Conservation (phyloP, 257 asterid genomes). For the Eustoma russellianum region DNA sequence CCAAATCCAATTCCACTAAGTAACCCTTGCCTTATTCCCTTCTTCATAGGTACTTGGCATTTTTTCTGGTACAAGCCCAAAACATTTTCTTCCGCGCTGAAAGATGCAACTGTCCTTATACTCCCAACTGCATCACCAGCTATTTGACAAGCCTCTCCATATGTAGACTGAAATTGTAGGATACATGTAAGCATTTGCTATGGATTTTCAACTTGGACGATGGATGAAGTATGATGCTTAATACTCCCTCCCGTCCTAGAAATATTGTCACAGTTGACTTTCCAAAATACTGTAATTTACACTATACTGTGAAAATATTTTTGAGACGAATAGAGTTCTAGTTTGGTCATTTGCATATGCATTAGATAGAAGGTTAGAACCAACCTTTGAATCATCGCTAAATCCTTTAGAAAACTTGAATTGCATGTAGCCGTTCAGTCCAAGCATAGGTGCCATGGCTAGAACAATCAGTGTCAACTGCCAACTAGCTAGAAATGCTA, state of each 20-base stretch:
- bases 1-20: conserved; percentile 76
- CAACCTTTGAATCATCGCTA: conserved; percentile 75
- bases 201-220: background rate
- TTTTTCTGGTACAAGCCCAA: conserved; percentile 56
- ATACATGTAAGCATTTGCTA: conserved; percentile 6
- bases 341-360: too few relatives aligned
- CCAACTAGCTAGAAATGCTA: conserved; percentile 72
- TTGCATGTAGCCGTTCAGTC: conserved; percentile 50
- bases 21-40: conserved; percentile 63
- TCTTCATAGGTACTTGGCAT: conserved; percentile 65
- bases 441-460: conserved; percentile 57
- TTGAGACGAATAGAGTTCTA: too few relatives aligned
- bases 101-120: conserved; percentile 63
- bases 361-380: background rate
- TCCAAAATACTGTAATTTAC: background rate
- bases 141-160: conserved; percentile 85
- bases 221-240: background rate
- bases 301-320: background rate
- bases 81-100: conserved; percentile 80
- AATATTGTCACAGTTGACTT: background rate
- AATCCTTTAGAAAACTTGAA: conserved; percentile 64
- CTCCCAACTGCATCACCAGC: conserved; percentile 50
- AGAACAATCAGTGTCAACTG: conserved; percentile 67
- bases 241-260: background rate
- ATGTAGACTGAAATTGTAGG: conserved; percentile 41